Evolutionary conservation across 257 asterid species (phyloP).

Genomic region (Ilex aquifolium): DNA sequence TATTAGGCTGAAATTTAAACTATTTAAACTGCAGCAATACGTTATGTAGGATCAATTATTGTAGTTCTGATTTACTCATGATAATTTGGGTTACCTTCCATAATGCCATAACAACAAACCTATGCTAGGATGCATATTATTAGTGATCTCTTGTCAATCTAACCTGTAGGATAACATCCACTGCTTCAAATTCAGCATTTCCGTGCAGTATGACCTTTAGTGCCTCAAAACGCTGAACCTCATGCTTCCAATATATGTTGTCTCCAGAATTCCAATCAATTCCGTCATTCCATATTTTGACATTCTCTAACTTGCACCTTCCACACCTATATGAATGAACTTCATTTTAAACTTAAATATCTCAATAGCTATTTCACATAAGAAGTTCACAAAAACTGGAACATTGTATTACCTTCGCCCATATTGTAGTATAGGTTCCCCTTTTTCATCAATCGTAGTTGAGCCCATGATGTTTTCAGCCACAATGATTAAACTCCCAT

Average conservation of each 20-base stretch:
- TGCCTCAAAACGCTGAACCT: slow-evolving; percentile 75
- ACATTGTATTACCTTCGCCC: slow-evolving; percentile 64
- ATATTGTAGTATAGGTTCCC: slow-evolving; percentile 67
- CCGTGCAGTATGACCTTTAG: slow-evolving; percentile 78
- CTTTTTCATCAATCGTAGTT: slow-evolving; percentile 30
- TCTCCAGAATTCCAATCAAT: slow-evolving; percentile 75
- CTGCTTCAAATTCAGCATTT: slow-evolving; percentile 97
- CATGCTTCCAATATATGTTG: slow-evolving; percentile 93
- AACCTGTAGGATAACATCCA: slow-evolving; percentile 71
- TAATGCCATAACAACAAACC: too few species aligned
- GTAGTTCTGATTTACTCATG: too few species aligned
- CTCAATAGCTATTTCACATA: slow-evolving; percentile 13
- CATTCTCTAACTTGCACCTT: slow-evolving; percentile 81
- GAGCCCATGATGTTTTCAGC: slow-evolving; percentile 86
- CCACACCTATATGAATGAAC: slow-evolving; percentile 52
- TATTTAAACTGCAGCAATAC: too few species aligned
- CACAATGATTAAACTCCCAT: slow-evolving; percentile 77
- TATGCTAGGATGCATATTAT: too few species aligned
- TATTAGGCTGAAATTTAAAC: too few species aligned
- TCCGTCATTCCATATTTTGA: slow-evolving; percentile 70
- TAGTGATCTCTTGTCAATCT: slow-evolving; percentile 15
- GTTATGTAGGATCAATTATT: too few species aligned
- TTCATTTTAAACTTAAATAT: slow-evolving; percentile 12
- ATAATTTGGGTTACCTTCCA: too few species aligned
- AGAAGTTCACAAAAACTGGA: slow-evolving; percentile 7